Base-by-base conservation (phyloP, 768 basidiomycete species). In the Coprinopsis strossmayeri region DNA sequence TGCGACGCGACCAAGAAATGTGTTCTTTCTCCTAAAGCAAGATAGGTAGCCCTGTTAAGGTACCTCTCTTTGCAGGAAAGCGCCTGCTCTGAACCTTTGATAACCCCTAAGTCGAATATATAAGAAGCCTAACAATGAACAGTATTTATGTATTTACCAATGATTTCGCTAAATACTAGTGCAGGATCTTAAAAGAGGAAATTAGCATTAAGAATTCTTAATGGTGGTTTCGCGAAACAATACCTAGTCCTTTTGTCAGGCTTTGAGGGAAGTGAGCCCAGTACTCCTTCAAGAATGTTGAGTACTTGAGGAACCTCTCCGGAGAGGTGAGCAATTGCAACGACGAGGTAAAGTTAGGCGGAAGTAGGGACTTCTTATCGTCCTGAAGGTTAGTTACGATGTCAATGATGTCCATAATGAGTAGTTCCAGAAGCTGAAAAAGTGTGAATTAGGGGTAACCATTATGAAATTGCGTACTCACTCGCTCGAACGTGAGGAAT, bases 401-500 rank as follows among this genome's bases (percentile, higher is more conserved):
- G 23, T 25, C 23, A 56, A 49, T 3, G 5, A 45, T 3, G 18
- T 80, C 78, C 0, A 61, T 69, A 57, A 78, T 75, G 2, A 81
- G 57, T 28, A 80, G 58, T 5, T 61, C 59, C 44, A 68, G 74
- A 2, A 80, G 61, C 78, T 79, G 38, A 12, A 17, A 27, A 32
- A 24, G 11, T 27, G 30, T 47, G 11, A 53, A 48, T 4, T 28
- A 44, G n/a, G 27, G 23, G 2, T 25, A 23, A 28, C 23, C 27
- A 28, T n/a, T 23, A 18, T 21, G 12, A 23, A 40, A 44, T 26
- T 26, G 13, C 15, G 49, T n/a, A n/a, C 68, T 32, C 50, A 81
- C 84, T 47, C 70, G 66, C 53, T 84, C 77, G 46, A 78, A 81
- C 0, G 84, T 84, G 2, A 83, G 57, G 52, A 86, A 87, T 34